Evolutionary conservation across 306 rosid species (phyloP).

Genomic region (Oemleria cerasiformis): DNA sequence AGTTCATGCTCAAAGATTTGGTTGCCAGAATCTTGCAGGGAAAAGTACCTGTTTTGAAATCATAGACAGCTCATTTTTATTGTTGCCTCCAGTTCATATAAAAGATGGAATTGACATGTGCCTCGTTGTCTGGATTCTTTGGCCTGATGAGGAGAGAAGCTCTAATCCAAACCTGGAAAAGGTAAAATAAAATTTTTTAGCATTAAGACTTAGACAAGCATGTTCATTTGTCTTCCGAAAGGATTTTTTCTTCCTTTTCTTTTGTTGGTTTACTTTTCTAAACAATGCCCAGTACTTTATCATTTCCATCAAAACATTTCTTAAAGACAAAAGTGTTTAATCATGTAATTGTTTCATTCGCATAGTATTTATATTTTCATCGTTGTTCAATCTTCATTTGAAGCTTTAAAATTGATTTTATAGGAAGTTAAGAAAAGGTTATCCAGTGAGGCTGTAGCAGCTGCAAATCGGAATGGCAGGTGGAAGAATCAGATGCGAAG

Average conservation of each 20-base stretch:
- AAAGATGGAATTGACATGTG: conserved; percentile 71
- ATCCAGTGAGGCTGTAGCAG: conserved; percentile 71
- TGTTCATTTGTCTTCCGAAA: not conserved
- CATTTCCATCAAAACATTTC: conserved; percentile 3
- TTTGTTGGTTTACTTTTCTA: not conserved
- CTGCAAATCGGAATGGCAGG: conserved; percentile 78
- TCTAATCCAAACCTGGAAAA: conserved; percentile 84
- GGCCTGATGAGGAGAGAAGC: conserved; percentile 98
- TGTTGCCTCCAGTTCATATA: conserved; percentile 54
- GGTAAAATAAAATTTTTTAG: conserved; percentile 45
- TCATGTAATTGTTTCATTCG: not conserved
- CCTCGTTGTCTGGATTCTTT: conserved; percentile 83
- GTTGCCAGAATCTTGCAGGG: conserved; percentile 44
- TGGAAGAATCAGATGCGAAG: conserved; percentile 98
- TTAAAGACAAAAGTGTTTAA: conserved; percentile 2
- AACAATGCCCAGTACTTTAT: not conserved
- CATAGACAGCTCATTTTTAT: conserved; percentile 53
- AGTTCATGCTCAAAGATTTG: conserved; percentile 69
- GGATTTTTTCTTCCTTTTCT: not conserved
- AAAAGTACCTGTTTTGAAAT: conserved; percentile 50
- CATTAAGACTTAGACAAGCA: not conserved
- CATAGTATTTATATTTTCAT: conserved; percentile 21
- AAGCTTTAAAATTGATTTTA: conserved; percentile 20
- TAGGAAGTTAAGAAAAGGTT: conserved; percentile 91
- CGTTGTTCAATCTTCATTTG: conserved; percentile 15